Base-by-base conservation (phyloP, 352 stramenopile genomes). In the Globisporangium emineosum region DNA sequence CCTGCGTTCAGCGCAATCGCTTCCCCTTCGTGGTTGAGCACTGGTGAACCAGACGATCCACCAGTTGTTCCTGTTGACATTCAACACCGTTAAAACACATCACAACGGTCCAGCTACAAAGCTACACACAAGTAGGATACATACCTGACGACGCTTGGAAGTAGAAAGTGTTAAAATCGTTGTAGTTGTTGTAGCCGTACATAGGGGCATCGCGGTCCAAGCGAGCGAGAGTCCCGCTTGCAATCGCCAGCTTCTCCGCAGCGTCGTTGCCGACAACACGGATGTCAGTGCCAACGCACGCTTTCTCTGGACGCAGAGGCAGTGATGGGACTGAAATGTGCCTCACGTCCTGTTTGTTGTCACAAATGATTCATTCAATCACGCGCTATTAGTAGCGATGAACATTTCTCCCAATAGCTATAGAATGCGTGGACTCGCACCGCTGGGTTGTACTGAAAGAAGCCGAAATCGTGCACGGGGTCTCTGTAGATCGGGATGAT, bases 161-260 rank as follows among this genome's bases (percentile, higher is more conserved):
- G 76, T 98, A 98, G 70, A 98, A 98, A 52, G 91, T 98, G 72
- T 97, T 97, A 57, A 97, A 96, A 66, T 98, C 93, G 67, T 95
- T 96, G 86, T 97, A 98, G 62, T 78, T 94, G 67, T 95, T 94
- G 58, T 70, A 89, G 7, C 87, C 88, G 54, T 98, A 98, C 50
- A 89, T 80, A 0, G 93, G 93, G 5, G 89, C 87, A 19, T 97
- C 89, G 6, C 93, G 91, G 70, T 98, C 93, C 21, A 98, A 74
- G 29, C 93, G 82, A 21, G 93, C 91, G 17, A 98, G 72, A n/a
- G 91, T 97, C 25, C 91, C 93, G 49, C 86, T 91, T 21, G 95
- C 89, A 68, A 98, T 97, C 6, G 82, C 86, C 21, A 98, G 72
- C 45, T 98, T 97, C 70, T 98, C 93, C 9, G 91, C 93, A 4